Percentiles rank a stretch among this genome's conserved stretches.
These are phyloP conservation scores for Claviceps cyperi DNA, from an alignment of 2,329 filamentous ascomycete genomes.

Conservation along the genomic window DNA sequence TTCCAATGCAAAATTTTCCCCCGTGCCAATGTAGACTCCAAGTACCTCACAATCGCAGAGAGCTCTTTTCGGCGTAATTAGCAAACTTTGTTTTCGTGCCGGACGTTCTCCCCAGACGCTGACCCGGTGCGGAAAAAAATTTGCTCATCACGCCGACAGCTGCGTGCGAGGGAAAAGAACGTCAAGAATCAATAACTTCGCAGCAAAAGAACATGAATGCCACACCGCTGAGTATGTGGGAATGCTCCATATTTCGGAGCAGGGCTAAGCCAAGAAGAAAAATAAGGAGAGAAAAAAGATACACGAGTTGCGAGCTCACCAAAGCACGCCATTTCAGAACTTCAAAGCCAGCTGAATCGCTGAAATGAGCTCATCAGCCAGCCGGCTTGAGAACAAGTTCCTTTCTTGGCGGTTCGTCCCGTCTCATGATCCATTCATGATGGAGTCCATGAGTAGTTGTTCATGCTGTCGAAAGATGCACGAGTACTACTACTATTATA, in stretches of 20 bases:
- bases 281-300: not conserved
- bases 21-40: not conserved
- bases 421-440: constrained; percentile 18
- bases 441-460: constrained; percentile 44
- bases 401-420: not conserved
- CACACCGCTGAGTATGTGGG: not conserved
- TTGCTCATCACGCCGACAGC: not conserved
- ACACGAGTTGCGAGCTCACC: not conserved
- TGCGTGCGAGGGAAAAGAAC: not conserved
- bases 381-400: not conserved
- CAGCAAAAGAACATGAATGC: not conserved
- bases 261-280: not conserved
- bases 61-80: not conserved
- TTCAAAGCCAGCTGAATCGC: not conserved
- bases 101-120: not conserved
- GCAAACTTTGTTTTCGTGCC: not conserved
- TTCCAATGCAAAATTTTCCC: not conserved
- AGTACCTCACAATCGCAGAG: not conserved
- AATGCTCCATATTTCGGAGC: not conserved
- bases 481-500: constrained; percentile 27
- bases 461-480: constrained; percentile 34
- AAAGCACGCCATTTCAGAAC: not conserved
- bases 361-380: not conserved
- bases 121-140: not conserved
- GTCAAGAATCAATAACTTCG: not conserved